These are phyloP conservation scores for Coleophoma eucalyptorum DNA, from an alignment of 2,329 filamentous ascomycete genomes.

Conservation along the genomic window DNA sequence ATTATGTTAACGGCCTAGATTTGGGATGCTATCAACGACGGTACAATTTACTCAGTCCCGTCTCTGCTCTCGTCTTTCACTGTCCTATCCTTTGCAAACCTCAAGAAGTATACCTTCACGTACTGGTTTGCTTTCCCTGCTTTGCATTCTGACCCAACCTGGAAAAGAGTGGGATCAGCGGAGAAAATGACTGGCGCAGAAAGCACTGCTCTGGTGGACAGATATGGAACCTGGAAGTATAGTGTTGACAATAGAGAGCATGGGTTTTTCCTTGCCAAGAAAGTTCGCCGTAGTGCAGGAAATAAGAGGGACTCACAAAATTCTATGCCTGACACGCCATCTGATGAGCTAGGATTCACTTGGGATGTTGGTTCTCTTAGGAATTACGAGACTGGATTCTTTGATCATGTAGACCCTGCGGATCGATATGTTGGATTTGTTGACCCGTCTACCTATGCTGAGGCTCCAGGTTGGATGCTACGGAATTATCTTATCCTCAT, in stretches of 20 bases:
- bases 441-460: constrained; percentile 86
- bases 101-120: constrained; percentile 97
- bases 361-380: constrained; percentile 79
- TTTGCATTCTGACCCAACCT: constrained; percentile 81
- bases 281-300: constrained; percentile 40
- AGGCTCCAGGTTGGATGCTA: constrained; percentile 88
- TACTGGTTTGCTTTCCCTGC: constrained; percentile 98
- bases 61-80: constrained; percentile 87
- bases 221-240: constrained; percentile 84
- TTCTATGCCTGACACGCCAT: constrained; percentile 47
- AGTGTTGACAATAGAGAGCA: constrained; percentile 77
- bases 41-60: constrained; percentile 91
- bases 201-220: constrained; percentile 74
- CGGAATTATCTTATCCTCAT: constrained; percentile 85
- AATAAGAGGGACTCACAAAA: constrained; percentile 16
- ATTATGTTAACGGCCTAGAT: constrained; percentile 52
- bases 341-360: constrained; percentile 52
- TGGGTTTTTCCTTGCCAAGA: constrained; percentile 95
- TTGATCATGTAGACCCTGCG: constrained; percentile 64
- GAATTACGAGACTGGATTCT: constrained; percentile 84
- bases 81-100: constrained; percentile 86
- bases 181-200: constrained; percentile 62
- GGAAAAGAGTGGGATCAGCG: constrained; percentile 60
- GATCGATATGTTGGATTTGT: constrained; percentile 85
- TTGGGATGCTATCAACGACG: constrained; percentile 96